Conservation (phyloP, 176 grass and related monocot species). For the Carex cristatella region DNA sequence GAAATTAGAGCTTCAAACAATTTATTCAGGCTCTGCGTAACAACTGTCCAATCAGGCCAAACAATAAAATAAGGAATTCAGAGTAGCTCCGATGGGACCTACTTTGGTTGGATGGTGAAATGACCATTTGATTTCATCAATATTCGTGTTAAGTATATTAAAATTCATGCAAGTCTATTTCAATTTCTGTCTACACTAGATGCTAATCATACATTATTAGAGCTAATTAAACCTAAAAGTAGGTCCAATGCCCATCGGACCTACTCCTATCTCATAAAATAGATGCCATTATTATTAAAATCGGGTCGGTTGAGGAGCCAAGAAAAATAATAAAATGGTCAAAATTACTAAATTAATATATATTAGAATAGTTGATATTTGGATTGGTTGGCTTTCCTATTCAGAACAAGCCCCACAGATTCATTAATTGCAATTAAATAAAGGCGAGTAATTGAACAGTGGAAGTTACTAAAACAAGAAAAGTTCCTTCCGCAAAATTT, state of each 20-base stretch:
- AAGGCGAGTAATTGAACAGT: background rate
- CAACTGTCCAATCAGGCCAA: background rate
- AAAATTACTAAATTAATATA: background rate
- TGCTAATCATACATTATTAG: no score
- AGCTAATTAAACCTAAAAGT: no score
- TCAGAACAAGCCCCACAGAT: background rate
- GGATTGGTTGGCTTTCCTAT: background rate
- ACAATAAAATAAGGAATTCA: conserved; percentile 1
- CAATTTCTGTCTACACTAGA: no score
- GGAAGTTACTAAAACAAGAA: background rate
- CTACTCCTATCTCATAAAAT: background rate
- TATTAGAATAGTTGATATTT: background rate
- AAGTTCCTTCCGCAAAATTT: background rate
- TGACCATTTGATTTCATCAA: no score
- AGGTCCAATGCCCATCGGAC: no score
- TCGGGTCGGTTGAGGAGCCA: background rate
- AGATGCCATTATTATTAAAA: conserved; percentile 4
- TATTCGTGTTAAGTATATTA: no score
- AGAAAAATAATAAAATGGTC: background rate
- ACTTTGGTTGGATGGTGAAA: no score
- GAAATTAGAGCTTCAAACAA: background rate
- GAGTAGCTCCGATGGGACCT: no score
- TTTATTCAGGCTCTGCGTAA: conserved; percentile 6
- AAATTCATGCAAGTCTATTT: no score
- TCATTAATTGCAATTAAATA: background rate